These are phyloP conservation scores for Fonsecaea monophora DNA, from an alignment of 2,329 filamentous ascomycete species.

Conservation along the genomic window DNA sequence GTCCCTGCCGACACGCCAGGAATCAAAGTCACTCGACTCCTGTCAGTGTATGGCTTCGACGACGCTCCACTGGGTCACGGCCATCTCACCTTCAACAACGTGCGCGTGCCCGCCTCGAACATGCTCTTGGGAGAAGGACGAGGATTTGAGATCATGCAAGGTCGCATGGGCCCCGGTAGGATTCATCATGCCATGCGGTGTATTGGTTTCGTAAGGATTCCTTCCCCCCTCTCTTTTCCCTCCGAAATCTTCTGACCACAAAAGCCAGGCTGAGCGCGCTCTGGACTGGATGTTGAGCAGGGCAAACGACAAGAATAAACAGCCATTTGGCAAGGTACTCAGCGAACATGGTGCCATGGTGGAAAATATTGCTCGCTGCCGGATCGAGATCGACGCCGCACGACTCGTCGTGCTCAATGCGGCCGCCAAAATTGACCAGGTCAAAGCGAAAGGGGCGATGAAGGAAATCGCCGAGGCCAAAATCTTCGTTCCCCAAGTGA, in stretches of 20 bases:
- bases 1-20: slow-evolving; percentile 82
- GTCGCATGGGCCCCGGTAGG: slow-evolving; percentile 89
- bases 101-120: slow-evolving; percentile 79
- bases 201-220: slow-evolving; percentile 72
- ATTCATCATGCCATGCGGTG: slow-evolving; percentile 98
- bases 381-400: slow-evolving; percentile 91
- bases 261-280: slow-evolving; percentile 70
- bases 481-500: slow-evolving; percentile 83
- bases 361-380: slow-evolving; percentile 89
- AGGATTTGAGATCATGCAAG: slow-evolving; percentile 98
- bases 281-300: slow-evolving; percentile 94
- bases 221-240: not conserved
- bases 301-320: slow-evolving; percentile 89
- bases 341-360: slow-evolving; percentile 91
- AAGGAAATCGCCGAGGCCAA: slow-evolving; percentile 96
- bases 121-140: slow-evolving; percentile 91
- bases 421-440: slow-evolving; percentile 89
- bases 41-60: slow-evolving; percentile 93
- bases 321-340: slow-evolving; percentile 86
- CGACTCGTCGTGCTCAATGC: slow-evolving; percentile 91
- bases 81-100: slow-evolving; percentile 86
- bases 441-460: slow-evolving; percentile 84
- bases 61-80: slow-evolving; percentile 98
- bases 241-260: not conserved
- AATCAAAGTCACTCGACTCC: slow-evolving; percentile 88